A percentile compares a stretch with the other conserved stretches of the same genome.
phyloP scores from a whole-genome alignment of 306 rosid genomes.

The Quercus gilva region DNA sequence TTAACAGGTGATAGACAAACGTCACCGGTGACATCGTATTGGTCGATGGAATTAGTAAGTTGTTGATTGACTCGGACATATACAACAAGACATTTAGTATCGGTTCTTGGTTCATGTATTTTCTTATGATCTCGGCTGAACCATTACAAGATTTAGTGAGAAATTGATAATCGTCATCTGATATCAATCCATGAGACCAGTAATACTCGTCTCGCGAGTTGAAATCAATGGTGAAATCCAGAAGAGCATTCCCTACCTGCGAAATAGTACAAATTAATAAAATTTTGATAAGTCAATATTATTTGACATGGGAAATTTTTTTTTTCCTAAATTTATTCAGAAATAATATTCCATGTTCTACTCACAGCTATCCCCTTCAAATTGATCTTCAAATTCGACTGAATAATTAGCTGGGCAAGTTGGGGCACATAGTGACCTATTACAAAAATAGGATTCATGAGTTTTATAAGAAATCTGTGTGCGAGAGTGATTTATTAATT shows the following conservation, averaged over 20 bases:
- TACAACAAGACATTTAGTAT: conserved; percentile 4
- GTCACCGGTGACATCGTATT: background rate
- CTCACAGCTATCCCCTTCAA: conserved; percentile 43
- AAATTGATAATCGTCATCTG: conserved; percentile 20
- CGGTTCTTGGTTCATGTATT: background rate
- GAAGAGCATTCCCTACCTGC: conserved; percentile 35
- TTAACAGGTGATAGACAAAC: background rate
- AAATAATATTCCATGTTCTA: background rate
- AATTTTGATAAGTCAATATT: too few relatives aligned
- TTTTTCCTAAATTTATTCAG: too few relatives aligned
- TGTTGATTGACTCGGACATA: background rate
- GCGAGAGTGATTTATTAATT: too few relatives aligned
- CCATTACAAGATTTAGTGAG: conserved; percentile 13
- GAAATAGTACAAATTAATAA: background rate
- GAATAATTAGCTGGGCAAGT: conserved; percentile 36
- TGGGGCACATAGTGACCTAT: conserved; percentile 49
- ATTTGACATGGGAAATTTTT: too few relatives aligned
- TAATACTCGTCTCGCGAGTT: conserved; percentile 20
- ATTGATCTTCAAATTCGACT: conserved; percentile 23
- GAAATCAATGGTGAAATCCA: conserved; percentile 26
- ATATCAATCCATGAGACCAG: conserved; percentile 43
- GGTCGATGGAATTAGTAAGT: background rate
- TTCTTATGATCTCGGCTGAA: conserved; percentile 2
- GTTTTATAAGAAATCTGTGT: too few relatives aligned
- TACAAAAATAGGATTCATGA: background rate